Base-by-base conservation (phyloP, 306 rosid species). In the Glycine latifolia region DNA sequence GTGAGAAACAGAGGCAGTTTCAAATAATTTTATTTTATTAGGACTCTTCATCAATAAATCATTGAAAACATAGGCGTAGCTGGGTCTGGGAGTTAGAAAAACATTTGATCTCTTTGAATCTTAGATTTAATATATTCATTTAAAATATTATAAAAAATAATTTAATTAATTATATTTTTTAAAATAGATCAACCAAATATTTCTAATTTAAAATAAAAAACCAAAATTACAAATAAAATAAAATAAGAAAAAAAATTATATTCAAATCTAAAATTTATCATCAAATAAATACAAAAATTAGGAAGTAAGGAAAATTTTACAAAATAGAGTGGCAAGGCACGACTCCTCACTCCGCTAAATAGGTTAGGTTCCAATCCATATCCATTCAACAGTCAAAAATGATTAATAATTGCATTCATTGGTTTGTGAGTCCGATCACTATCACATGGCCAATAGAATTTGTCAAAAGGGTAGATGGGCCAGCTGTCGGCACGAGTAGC, bases 401-500 rank as follows among this genome's bases (percentile, higher is more conserved):
- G 68, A 49, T 6, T 6, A 84, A 73, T 67, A 73, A 58, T 63
- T 39, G 31, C 43, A 14, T 47, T 66, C 3, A 72, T 67, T 83
- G 75, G 16, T 41, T 0, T 20, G 0, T 16, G 43, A 16, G 52
- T 79, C 44, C 20, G 20, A 20, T 20, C 20, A 20, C 20, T 20
- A 20, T 53, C 58, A 54, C 75, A 67, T 41, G 46, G 39, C n/a
- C 54, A 35, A 65, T 62, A 63, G 58, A 77, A 61, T 62, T 15
- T 55, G n/a, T 31, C 16, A 31, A 74, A 55, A 59, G 53, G 68
- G 52, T 53, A 9, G 66, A 54, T 10, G 55, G 6, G 69, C 62
- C 81, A 79, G 75, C 62, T 84, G 81, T 74, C 47, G 10, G 43
- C 46, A 83, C 10, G 72, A 41, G 56, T 54, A 5, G 1, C 1